Percentiles rank a stretch among this genome's conserved stretches.
phyloP scores from a whole-genome alignment of 78 protist genomes.

The Cavenderia fasciculata region DNA sequence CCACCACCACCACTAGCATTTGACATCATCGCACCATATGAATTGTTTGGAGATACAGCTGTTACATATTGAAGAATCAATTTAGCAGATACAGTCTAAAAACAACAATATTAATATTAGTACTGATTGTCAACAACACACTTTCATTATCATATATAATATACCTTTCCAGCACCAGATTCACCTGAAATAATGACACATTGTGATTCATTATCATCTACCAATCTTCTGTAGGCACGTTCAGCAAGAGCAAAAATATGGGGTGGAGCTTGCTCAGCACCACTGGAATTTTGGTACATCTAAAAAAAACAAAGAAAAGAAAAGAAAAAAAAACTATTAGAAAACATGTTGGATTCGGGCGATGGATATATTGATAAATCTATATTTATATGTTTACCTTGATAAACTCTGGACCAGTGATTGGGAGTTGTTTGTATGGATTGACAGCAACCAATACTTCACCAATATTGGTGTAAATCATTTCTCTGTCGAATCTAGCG shows the following conservation, averaged over 20 bases:
- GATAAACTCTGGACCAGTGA: constrained; percentile 84
- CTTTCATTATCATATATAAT: background rate
- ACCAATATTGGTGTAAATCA: constrained; percentile 82
- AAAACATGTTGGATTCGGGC: too few relatives aligned
- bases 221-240: constrained; percentile 88
- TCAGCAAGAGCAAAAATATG: constrained; percentile 90
- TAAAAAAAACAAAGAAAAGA: too few relatives aligned
- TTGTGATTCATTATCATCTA: constrained; percentile 71
- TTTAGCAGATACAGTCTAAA: constrained; percentile 97
- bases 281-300: constrained; percentile 75
- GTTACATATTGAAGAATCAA: constrained; percentile 92
- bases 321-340: too few relatives aligned
- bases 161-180: constrained; percentile 82
- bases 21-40: constrained; percentile 18
- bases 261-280: constrained; percentile 83
- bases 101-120: constrained; percentile 78
- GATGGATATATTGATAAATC: background rate
- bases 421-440: constrained; percentile 81
- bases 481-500: constrained; percentile 80
- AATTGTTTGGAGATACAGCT: constrained; percentile 85
- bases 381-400: constrained; percentile 22
- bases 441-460: constrained; percentile 79
- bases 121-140: background rate
- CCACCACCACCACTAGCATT: background rate
- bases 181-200: constrained; percentile 83